Conservation (phyloP, 495 filamentous ascomycete species). For the Aspergillus baeticus region DNA sequence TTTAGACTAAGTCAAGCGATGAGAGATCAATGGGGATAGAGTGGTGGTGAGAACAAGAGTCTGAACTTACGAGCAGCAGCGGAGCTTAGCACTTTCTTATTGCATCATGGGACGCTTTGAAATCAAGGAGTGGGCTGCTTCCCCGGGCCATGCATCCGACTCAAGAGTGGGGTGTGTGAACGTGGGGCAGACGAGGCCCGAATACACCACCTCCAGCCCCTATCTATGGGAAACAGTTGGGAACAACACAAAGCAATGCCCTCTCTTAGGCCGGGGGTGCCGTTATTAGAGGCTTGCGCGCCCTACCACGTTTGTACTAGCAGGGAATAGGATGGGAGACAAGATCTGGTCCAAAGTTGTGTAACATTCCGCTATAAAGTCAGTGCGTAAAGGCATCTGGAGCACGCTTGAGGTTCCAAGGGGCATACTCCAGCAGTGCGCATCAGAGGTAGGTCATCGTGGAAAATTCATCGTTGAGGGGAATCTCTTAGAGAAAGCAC, state of each 20-base stretch:
- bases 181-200: background rate
- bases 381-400: background rate
- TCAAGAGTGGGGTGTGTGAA: slow-evolving; percentile 13
- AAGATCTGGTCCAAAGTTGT: background rate
- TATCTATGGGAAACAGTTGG: too few species aligned
- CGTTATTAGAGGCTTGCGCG: too few species aligned
- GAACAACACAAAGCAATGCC: too few species aligned
- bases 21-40: background rate
- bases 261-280: too few species aligned
- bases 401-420: background rate
- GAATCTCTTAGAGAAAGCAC: slow-evolving; percentile 26
- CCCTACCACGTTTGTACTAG: too few species aligned
- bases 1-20: background rate
- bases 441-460: background rate
- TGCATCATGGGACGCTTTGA: slow-evolving; percentile 20
- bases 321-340: too few species aligned
- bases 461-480: slow-evolving; percentile 15
- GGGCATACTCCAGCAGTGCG: background rate
- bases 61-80: background rate
- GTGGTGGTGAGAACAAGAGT: background rate
- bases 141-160: too few species aligned
- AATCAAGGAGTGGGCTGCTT: slow-evolving; percentile 21
- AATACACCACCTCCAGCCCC: too few species aligned
- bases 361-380: slow-evolving; percentile 6
- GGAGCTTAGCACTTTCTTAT: background rate